Evolutionary conservation across 306 rosid species (phyloP).

Genomic region (Potentilla sterilis): DNA sequence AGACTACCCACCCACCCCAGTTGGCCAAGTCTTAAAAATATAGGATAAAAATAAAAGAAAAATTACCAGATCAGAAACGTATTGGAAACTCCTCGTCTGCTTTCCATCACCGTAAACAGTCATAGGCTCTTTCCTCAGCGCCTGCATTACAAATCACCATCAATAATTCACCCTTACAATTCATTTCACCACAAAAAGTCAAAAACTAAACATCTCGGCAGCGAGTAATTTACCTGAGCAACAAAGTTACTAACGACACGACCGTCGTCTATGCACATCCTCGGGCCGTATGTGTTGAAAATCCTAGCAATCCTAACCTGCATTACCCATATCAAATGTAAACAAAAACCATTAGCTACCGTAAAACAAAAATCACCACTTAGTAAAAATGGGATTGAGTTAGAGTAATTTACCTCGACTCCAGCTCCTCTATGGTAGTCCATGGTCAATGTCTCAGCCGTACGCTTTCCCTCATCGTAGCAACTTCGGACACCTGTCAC

Average conservation of each 20-base stretch:
- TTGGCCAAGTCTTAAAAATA: neutral
- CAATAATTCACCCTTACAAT: neutral
- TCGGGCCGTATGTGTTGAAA: conserved; percentile 94
- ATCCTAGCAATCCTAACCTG: conserved; percentile 99
- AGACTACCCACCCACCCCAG: neutral
- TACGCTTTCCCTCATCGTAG: conserved; percentile 98
- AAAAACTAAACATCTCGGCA: neutral
- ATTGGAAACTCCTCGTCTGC: conserved; percentile 99
- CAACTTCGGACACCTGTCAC: conserved; percentile 97
- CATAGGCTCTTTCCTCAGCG: conserved; percentile 91
- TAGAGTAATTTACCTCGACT: conserved; percentile 50
- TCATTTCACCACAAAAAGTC: conserved; percentile 12
- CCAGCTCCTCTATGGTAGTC: conserved; percentile 95
- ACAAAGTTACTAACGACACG: conserved; percentile 98
- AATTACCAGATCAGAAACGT: conserved; percentile 95
- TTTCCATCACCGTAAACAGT: conserved; percentile 98
- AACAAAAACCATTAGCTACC: neutral
- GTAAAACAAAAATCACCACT: neutral
- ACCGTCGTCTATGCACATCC: conserved; percentile 99
- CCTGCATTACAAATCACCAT: conserved; percentile 46
- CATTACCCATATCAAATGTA: neutral
- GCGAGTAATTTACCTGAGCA: conserved; percentile 55
- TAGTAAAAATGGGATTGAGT: neutral
- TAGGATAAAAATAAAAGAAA: conserved; percentile 12
- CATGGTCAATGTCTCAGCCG: conserved; percentile 98